Conservation (phyloP, 108 stramenopile species). For the Fistulifera pelliculosa region DNA sequence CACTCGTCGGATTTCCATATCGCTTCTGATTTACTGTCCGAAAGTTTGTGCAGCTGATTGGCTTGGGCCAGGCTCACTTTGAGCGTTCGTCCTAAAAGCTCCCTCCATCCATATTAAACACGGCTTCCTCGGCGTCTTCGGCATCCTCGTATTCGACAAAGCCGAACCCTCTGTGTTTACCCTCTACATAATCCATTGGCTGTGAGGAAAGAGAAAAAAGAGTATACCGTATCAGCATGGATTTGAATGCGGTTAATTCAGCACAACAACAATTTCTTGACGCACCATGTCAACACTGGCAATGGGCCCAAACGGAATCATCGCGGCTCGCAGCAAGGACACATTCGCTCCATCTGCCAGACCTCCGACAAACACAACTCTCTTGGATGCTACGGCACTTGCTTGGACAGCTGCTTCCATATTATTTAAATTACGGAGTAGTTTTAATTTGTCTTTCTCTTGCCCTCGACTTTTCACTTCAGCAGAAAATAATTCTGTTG, state of each 20-base stretch:
- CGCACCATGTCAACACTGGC: slow-evolving; percentile 38
- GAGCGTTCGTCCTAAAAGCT: slow-evolving; percentile 80
- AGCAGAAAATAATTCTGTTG: no score
- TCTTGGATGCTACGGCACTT: slow-evolving; percentile 4
- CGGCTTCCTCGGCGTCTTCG: slow-evolving; percentile 80
- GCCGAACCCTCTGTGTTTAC: slow-evolving; percentile 81
- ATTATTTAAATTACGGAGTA: no score
- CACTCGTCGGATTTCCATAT: slow-evolving; percentile 82
- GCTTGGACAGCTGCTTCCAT: no score
- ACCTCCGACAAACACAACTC: slow-evolving; percentile 80
- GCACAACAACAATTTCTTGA: background rate
- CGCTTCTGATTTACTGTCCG: slow-evolving; percentile 47
- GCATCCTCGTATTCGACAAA: slow-evolving; percentile 89
- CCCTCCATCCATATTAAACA: slow-evolving; percentile 95
- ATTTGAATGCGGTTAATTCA: no score
- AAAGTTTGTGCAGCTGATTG: slow-evolving; percentile 46
- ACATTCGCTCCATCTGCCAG: slow-evolving; percentile 75
- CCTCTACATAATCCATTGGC: slow-evolving; percentile 72
- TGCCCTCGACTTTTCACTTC: no score
- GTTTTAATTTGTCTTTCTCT: no score
- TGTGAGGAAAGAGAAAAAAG: background rate
- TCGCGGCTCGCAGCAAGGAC: slow-evolving; percentile 83
- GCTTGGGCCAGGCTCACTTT: slow-evolving; percentile 78
- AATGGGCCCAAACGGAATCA: slow-evolving; percentile 90
- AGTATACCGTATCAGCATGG: no score